Evolutionary conservation across 2,329 filamentous ascomycete genomes (phyloP), one percentile per base, ranked within the genome.

Genomic region (Diaporthe helianthi): DNA sequence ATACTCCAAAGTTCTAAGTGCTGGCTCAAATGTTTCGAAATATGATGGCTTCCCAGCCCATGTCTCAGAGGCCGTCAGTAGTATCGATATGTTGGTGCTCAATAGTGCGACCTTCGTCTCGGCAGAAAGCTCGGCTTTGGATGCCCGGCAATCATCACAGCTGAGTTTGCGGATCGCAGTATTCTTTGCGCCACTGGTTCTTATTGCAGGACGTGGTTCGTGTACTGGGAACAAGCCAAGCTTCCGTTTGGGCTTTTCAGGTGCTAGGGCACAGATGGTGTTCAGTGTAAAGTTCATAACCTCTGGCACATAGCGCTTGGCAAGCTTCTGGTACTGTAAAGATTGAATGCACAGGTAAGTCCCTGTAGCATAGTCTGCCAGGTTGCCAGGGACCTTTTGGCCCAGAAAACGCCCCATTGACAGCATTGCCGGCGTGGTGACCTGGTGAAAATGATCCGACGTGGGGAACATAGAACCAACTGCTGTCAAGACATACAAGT

Each of bases 361-460:
- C 13, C 96, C 96, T 3, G 85, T 90, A 4, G 88, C 87, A 71
- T 93, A 87, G 73, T 96, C 92, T 9, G 85, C 81, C 4, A 93
- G 79, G 9, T 82, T 84, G 52, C 87, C 84, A 0, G 93, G 89
- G 0, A 90, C 85, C 68, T 90, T 93, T 74, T 97, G 89, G 1
- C 92, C 93, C 31, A 99, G 85, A 80, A 92, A 98, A 67, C 93
- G 89, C 15, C 87, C 88, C 79, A 98, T 93, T n/a, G 90, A 87
- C 6, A 98, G 88, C 80, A 93, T 92, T 0, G 95, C 92, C 2
- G 96, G 96, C 1, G 96, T 99, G 49, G 93, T 92, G 44, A 98
- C 93, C 75, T 96, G 92, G 76, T 99, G 96, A 80, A 98, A 99
- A 80, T 98, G 94, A 80, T 99, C 96, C 0, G 94, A 98, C 0